These are phyloP conservation scores for Torrubiella hemipterigena DNA, from an alignment of 2,329 filamentous ascomycete species.

Conservation along the genomic window DNA sequence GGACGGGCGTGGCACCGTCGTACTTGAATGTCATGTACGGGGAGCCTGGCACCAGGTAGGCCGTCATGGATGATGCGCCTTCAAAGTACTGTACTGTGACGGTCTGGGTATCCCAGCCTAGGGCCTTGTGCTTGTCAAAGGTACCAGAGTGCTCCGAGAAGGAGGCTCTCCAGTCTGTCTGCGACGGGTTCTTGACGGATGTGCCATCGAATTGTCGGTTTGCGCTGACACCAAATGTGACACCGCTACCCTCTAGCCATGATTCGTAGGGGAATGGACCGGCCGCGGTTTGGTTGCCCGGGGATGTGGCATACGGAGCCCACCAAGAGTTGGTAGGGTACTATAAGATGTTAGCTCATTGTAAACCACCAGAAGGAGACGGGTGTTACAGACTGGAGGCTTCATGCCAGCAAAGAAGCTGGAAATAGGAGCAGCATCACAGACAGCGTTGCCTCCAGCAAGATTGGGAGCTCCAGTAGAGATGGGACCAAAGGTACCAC, in stretches of 20 bases:
- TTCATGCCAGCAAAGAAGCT: slow-evolving; percentile 13
- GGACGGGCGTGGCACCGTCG: slow-evolving; percentile 8
- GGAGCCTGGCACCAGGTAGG: slow-evolving; percentile 11
- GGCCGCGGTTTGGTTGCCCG: slow-evolving; percentile 10
- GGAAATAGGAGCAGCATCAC: slow-evolving; percentile 8
- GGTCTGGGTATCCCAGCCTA: slow-evolving; percentile 11
- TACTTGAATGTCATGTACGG: slow-evolving; percentile 13
- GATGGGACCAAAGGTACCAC: slow-evolving; percentile 10
- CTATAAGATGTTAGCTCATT: slow-evolving; percentile 3
- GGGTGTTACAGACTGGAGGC: slow-evolving; percentile 10
- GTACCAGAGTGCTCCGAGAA: slow-evolving; percentile 11
- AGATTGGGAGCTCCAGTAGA: slow-evolving; percentile 9
- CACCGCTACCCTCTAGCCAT: slow-evolving; percentile 10
- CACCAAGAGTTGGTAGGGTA: slow-evolving; percentile 13
- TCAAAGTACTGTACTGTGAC: slow-evolving; percentile 14
- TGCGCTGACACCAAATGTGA: slow-evolving; percentile 11
- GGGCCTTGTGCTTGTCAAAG: slow-evolving; percentile 13
- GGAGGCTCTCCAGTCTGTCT: slow-evolving; percentile 11
- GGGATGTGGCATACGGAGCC: slow-evolving; percentile 11
- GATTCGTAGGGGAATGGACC: slow-evolving; percentile 13
- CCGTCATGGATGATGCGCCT: slow-evolving; percentile 9
- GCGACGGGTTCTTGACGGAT: slow-evolving; percentile 12
- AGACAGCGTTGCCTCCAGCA: slow-evolving; percentile 9
- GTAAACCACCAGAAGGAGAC: neutral
- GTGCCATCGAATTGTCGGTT: slow-evolving; percentile 12